These are phyloP conservation scores for Boletus pseudo-olivaceus DNA, from an alignment of 768 basidiomycete genomes.

Conservation along the genomic window DNA sequence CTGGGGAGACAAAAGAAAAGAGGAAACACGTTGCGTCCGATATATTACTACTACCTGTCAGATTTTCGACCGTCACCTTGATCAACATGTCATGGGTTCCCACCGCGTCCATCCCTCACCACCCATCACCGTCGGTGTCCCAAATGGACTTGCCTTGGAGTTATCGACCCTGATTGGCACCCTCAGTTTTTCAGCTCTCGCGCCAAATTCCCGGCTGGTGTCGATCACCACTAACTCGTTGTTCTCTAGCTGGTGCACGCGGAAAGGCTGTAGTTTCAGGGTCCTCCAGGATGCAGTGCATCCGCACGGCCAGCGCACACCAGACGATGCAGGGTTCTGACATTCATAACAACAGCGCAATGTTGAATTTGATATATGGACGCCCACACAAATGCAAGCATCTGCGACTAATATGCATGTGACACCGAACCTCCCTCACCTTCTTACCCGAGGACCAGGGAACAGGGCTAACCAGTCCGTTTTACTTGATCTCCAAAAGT, in stretches of 20 bases:
- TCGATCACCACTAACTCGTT: not conserved
- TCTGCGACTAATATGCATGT: constrained; percentile 20
- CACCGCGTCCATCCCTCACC: constrained; percentile 4
- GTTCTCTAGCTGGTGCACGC: constrained; percentile 9
- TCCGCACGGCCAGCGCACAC: constrained; percentile 25
- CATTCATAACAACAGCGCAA: constrained; percentile 15
- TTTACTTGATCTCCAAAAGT: constrained; percentile 63
- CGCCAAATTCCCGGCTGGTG: not conserved
- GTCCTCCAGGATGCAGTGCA: constrained; percentile 18
- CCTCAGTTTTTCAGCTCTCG: not conserved
- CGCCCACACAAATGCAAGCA: constrained; percentile 11
- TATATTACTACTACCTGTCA: constrained; percentile 17
- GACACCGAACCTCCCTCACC: constrained; percentile 8
- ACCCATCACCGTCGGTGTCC: constrained; percentile 4
- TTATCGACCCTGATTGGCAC: constrained; percentile 13
- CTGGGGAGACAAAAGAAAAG: not conserved
- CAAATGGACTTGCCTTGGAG: not conserved
- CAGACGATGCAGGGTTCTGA: constrained; percentile 20
- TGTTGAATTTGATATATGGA: constrained; percentile 29
- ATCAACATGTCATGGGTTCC: constrained; percentile 8
- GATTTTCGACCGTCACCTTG: constrained; percentile 9
- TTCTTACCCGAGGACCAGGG: constrained; percentile 12
- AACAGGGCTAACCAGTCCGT: constrained; percentile 3
- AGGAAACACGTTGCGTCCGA: constrained; percentile 16
- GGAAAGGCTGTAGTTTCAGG: constrained; percentile 18